Evolutionary conservation across 257 asterid species (phyloP), one percentile per base, ranked within the genome.

Genomic region (Przewalskia tangutica): DNA sequence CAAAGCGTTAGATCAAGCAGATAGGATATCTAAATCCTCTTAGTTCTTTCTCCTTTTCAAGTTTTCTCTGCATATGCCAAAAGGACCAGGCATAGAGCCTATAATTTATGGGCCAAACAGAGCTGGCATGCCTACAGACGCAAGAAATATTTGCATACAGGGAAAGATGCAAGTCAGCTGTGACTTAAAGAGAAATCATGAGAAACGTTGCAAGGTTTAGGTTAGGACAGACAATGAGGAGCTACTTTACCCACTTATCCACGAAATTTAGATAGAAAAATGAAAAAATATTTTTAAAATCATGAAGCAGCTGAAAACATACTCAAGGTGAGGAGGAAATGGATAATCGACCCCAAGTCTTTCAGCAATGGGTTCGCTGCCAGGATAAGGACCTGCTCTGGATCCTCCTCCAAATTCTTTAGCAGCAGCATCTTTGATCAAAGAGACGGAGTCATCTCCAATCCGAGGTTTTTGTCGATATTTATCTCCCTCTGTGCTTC

Each of bases 311-410:
- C 46, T 48, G 75, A 86, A 83, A 54, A 83, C 98, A 73, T 90
- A 95, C 99, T 95, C 97, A 59, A 95, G 97, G 84, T 90, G 90
- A 44, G 97, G 98, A 6, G 98, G 97, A 89, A 94, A 95, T 63
- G 98, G 97, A 84, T 95, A 94, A 76, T 92, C 95, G 70, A 95
- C 89, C 32, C 98, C 99, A 55, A 95, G 97, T 83, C 91, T 91
- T 83, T 89, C 88, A 32, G 97, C 97, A 88, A 95, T 89, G 23
- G 97, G 94, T 82, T 90, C 92, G 34, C 89, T 84, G 48, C 87
- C 79, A 54, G 67, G 85, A 56, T 50, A 10, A 62, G 85, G 77
- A 5, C 83, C 75, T 71, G 76, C 62, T 79, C 81, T 81, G 60
- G 86, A 85, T 78, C 68, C 66, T 82, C 84, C 88, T 80, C 18